Conservation (phyloP, 2,329 filamentous ascomycete genomes). For the Fusarium tupiense region DNA sequence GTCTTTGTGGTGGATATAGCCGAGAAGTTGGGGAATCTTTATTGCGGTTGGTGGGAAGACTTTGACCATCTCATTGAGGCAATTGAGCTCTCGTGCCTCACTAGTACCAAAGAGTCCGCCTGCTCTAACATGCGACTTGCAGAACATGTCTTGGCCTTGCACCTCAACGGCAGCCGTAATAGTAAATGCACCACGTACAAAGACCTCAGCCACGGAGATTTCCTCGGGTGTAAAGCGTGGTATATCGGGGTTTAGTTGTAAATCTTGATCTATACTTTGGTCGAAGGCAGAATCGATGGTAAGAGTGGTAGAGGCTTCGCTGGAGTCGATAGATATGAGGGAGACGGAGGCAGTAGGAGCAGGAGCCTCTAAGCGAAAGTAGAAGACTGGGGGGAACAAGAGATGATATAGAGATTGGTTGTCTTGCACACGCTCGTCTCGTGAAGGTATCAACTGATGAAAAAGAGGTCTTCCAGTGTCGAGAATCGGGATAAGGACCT, state of each 20-base stretch:
- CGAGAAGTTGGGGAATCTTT: neutral
- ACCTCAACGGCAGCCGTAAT: neutral
- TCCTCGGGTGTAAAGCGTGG: neutral
- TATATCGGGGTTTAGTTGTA: neutral
- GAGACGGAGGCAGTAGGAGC: neutral
- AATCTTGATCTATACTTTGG: neutral
- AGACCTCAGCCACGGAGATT: rapidly evolving
- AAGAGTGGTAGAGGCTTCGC: neutral
- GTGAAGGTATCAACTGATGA: rapidly evolving
- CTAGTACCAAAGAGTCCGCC: no score
- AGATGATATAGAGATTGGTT: neutral
- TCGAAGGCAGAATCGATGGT: neutral
- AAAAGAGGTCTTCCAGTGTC: neutral
- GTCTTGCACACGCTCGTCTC: rapidly evolving
- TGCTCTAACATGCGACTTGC: neutral
- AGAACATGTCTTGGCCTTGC: neutral
- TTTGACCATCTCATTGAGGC: no score
- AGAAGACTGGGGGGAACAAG: neutral
- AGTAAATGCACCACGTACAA: neutral
- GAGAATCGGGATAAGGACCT: neutral
- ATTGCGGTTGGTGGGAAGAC: no score
- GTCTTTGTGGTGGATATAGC: neutral
- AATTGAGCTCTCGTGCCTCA: no score
- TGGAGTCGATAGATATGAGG: rapidly evolving
- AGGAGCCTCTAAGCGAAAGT: neutral